Evolutionary conservation across 1,284 basidiomycete genomes (phyloP).

Genomic region (Ceratobasidium sp.): DNA sequence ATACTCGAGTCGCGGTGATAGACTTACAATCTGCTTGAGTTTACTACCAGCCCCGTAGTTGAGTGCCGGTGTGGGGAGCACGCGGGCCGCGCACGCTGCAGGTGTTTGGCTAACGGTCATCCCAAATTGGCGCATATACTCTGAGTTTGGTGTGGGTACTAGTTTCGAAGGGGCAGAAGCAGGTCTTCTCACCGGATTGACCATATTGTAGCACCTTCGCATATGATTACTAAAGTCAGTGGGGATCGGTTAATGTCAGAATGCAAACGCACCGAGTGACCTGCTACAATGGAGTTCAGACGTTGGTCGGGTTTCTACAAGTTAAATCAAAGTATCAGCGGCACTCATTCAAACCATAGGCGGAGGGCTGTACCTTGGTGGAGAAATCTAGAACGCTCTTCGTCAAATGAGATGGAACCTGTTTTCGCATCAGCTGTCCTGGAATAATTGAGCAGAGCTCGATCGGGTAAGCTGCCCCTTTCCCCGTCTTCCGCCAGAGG

Average conservation of each 20-base stretch:
- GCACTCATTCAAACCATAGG: background rate
- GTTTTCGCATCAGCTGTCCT: constrained; percentile 81
- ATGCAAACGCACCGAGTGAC: constrained; percentile 13
- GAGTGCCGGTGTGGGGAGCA: constrained; percentile 47
- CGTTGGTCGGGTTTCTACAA: constrained; percentile 28
- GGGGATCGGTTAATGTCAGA: no score
- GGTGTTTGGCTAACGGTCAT: constrained; percentile 38
- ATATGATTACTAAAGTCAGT: no score
- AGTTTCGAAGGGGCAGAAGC: no score
- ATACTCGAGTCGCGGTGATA: no score
- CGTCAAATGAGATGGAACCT: constrained; percentile 75
- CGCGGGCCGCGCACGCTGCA: constrained; percentile 26
- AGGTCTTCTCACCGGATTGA: constrained; percentile 36
- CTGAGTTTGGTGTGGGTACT: background rate
- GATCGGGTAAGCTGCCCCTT: constrained; percentile 62
- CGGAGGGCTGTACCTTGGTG: constrained; percentile 59
- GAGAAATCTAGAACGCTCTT: constrained; percentile 77
- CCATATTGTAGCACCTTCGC: constrained; percentile 46
- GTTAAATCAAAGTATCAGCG: background rate
- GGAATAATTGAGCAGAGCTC: constrained; percentile 74
- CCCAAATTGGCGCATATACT: constrained; percentile 48
- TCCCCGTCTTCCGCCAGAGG: background rate
- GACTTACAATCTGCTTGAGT: constrained; percentile 30
- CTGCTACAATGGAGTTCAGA: constrained; percentile 30
- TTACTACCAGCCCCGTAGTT: constrained; percentile 37